Evolutionary conservation across 768 basidiomycete genomes (phyloP).

Genomic region (Stropharia rugosoannulata): DNA sequence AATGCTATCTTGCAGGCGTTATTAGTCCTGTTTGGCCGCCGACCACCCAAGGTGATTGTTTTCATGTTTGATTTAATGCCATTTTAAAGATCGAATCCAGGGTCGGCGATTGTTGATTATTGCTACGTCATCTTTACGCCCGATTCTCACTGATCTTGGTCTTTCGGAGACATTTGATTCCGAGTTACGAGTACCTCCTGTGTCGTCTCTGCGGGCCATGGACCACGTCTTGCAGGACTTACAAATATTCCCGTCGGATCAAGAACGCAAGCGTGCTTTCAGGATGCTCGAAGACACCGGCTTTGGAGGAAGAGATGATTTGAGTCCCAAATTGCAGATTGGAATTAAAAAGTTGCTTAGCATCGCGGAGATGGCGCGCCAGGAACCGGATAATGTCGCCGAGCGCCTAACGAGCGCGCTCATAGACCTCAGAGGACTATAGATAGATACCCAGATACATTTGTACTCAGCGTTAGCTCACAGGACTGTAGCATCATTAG

Average conservation of each 20-base stretch:
- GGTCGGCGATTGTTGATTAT: conserved; percentile 90
- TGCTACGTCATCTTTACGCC: conserved; percentile 87
- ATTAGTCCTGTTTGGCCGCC: conserved; percentile 81
- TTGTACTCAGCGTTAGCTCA: neutral
- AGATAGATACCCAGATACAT: neutral
- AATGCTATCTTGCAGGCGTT: conserved; percentile 91
- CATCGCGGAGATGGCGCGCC: conserved; percentile 93
- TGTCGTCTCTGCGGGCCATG: conserved; percentile 69
- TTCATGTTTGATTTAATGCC: neutral
- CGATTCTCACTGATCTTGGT: conserved; percentile 85
- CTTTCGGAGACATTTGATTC: conserved; percentile 89
- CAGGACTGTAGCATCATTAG: neutral
- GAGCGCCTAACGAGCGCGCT: conserved; percentile 66
- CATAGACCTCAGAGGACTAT: conserved; percentile 44
- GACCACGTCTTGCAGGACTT: conserved; percentile 78
- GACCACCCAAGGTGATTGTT: conserved; percentile 82
- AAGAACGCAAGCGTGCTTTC: conserved; percentile 59
- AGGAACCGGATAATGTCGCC: conserved; percentile 85
- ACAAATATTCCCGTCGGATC: conserved; percentile 62
- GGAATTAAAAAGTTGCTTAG: conserved; percentile 94
- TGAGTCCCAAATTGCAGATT: conserved; percentile 59
- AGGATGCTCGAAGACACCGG: conserved; percentile 73
- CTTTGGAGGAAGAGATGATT: conserved; percentile 47
- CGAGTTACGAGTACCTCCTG: conserved; percentile 80
- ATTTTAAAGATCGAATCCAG: conserved; percentile 35